phyloP scores from a whole-genome alignment of 2,329 filamentous ascomycete genomes.

The Blumeria graminis region DNA sequence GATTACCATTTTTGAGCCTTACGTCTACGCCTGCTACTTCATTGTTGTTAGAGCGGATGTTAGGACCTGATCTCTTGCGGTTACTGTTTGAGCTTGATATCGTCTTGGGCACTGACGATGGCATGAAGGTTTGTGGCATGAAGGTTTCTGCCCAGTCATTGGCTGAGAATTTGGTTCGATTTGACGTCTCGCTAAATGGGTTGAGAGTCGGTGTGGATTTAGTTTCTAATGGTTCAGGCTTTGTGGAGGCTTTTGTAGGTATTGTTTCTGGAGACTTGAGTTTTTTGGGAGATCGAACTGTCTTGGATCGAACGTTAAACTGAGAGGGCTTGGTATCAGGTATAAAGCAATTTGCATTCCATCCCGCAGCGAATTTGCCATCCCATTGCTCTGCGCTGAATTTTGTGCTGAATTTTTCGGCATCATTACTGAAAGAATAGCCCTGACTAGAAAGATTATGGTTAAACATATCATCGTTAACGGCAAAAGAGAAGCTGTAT shows the following conservation, averaged over 20 bases:
- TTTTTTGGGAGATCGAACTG: slow-evolving; percentile 12
- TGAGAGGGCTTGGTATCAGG: slow-evolving; percentile 9
- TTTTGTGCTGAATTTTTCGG: slow-evolving; percentile 36
- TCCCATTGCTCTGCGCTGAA: slow-evolving; percentile 27
- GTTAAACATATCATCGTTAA: slow-evolving; percentile 20
- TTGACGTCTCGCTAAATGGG: slow-evolving; percentile 9
- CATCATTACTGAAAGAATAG: slow-evolving; percentile 24
- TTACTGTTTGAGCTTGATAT: background rate
- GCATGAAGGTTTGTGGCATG: slow-evolving; percentile 14
- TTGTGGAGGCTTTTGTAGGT: background rate
- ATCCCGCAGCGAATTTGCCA: slow-evolving; percentile 15
- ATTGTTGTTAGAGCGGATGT: slow-evolving; percentile 4
- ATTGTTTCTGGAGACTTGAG: slow-evolving; percentile 4
- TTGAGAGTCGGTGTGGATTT: slow-evolving; percentile 2
- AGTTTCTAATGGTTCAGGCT: slow-evolving; percentile 5
- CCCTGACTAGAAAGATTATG: slow-evolving; percentile 17
- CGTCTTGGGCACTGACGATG: background rate
- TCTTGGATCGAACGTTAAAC: slow-evolving; percentile 11
- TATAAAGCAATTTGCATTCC: slow-evolving; percentile 10
- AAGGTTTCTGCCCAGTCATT: slow-evolving; percentile 14
- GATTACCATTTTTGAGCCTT: slow-evolving; percentile 11
- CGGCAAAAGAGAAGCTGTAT: slow-evolving; percentile 27
- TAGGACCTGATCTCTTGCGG: background rate
- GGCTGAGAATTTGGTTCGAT: slow-evolving; percentile 12
- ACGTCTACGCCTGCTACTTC: slow-evolving; percentile 9